Evolutionary conservation across 2,329 filamentous ascomycete species (phyloP), one percentile per base, ranked within the genome.

Genomic region (Amylocarpus encephaloides): DNA sequence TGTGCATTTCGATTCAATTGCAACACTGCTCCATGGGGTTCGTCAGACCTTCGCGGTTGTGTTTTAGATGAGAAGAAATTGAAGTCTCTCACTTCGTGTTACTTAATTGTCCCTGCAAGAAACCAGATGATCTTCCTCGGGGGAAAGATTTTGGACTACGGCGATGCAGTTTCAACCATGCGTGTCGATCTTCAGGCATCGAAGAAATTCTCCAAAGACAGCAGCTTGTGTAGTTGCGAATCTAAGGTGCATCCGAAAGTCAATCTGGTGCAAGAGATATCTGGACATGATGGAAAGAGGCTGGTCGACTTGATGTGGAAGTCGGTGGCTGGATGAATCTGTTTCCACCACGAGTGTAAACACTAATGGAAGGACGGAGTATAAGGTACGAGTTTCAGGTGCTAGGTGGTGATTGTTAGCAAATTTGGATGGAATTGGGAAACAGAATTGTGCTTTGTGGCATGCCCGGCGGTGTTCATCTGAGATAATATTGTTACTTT

Each of bases 1-100:
- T 45, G 43, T 26, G 29, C 43, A 19, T 45, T 45, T 45, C 43
- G 43, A 22, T 45, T 45, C 32, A 45, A 45, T 13, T 45, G 43
- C 6, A 22, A 16, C 16, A 12, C 11, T 22, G 13, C 18, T 9
- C 30, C 43, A n/a, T 45, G 43, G 43, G 43, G 43, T 13, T 30
- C 30, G 18, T 12, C 30, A 18, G 18, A 26, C 22, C 15, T n/a
- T 22, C 43, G 33, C 13, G 43, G 16, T 9, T 35, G 33, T n/a
- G 33, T 36, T 34, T 45, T 45, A 15, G 22, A 45, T 35, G 30
- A 34, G 19, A 16, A 45, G 33, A 36, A 18, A 13, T 35, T 45
- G 43, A 35, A 36, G 33, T 45, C 33, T 5, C 22, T 45, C 9
- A 45, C 30, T 12, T 19, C 30, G 19, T 45, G 43, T 36, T 26